These are phyloP conservation scores for Trametes versicolor DNA, from an alignment of 1,284 basidiomycete species.

Conservation along the genomic window DNA sequence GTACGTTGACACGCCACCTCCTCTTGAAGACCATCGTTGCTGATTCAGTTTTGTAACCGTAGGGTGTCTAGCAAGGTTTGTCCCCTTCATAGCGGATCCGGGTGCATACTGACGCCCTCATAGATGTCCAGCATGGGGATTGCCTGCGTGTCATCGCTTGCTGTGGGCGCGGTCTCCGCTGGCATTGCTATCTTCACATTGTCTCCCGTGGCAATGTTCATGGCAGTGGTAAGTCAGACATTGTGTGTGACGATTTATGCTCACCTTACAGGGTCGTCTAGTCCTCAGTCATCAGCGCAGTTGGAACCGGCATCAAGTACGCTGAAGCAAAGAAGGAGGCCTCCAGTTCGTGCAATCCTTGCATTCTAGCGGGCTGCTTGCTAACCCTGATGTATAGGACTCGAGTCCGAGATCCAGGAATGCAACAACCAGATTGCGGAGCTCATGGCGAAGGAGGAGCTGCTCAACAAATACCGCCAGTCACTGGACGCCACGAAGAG, in stretches of 20 bases:
- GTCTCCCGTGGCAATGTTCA: constrained; percentile 3
- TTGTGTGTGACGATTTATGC: not conserved
- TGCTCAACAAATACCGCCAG: constrained; percentile 9
- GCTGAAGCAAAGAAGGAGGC: constrained; percentile 5
- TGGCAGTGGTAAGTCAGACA: not conserved
- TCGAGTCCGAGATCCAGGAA: not conserved
- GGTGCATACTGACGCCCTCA: not conserved
- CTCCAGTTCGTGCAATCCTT: not conserved
- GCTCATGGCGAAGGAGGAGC: constrained; percentile 1
- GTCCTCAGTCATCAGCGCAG: not conserved
- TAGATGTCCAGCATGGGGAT: constrained; percentile 5
- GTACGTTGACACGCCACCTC: not conserved
- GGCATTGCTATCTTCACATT: not conserved
- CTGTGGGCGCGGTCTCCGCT: not conserved
- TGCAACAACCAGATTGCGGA: constrained; percentile 3
- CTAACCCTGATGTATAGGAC: not conserved
- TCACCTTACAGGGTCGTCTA: not conserved
- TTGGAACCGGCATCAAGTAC: constrained; percentile 1
- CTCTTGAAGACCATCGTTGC: not conserved
- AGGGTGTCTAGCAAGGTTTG: not conserved
- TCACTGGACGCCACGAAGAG: constrained; percentile 1
- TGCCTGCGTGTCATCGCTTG: not conserved
- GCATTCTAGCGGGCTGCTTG: not conserved
- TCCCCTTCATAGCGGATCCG: too few species aligned
- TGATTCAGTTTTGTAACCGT: not conserved